Conservation (phyloP, 805 yeast genomes). For the Candida pseudofarinosa region DNA sequence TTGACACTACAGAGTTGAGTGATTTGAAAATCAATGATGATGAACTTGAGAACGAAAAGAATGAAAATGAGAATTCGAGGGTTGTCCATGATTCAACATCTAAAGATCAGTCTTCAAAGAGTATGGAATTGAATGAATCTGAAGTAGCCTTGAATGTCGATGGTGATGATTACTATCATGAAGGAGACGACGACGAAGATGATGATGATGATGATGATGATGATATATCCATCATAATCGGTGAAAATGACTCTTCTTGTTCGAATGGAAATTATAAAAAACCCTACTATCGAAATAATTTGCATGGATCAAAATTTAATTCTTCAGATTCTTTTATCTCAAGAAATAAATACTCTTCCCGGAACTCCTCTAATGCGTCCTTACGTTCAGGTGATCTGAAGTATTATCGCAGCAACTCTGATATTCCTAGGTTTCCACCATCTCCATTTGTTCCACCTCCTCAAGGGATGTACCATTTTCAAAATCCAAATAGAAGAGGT, state of each 20-base stretch:
- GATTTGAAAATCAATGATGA: neutral
- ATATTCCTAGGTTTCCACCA: constrained; percentile 2
- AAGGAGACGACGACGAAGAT: constrained; percentile 20
- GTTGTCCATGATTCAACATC: neutral
- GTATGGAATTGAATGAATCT: constrained; percentile 1
- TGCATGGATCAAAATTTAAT: constrained; percentile 12
- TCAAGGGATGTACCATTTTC: constrained; percentile 9
- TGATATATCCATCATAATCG: constrained; percentile 36
- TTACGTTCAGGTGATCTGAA: constrained; percentile 2
- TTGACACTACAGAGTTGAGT: neutral
- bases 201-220: constrained; percentile 34
- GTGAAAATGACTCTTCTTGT: constrained; percentile 26
- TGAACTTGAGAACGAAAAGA: neutral
- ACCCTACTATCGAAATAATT: constrained; percentile 6
- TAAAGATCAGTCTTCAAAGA: neutral
- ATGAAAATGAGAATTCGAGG: neutral
- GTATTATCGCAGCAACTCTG: constrained; percentile 4
- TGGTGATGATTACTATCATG: constrained; percentile 10
- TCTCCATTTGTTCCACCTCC: constrained; percentile 13
- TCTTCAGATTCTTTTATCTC: constrained; percentile 21
- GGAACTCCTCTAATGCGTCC: constrained; percentile 17
- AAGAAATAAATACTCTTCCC: constrained; percentile 11
- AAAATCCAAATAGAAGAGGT: constrained; percentile 2
- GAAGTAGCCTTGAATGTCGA: neutral
- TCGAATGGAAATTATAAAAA: constrained; percentile 12